phyloP scores from a whole-genome alignment of 192 early-diverging fungal genomes.

The Coemansia sp. region DNA sequence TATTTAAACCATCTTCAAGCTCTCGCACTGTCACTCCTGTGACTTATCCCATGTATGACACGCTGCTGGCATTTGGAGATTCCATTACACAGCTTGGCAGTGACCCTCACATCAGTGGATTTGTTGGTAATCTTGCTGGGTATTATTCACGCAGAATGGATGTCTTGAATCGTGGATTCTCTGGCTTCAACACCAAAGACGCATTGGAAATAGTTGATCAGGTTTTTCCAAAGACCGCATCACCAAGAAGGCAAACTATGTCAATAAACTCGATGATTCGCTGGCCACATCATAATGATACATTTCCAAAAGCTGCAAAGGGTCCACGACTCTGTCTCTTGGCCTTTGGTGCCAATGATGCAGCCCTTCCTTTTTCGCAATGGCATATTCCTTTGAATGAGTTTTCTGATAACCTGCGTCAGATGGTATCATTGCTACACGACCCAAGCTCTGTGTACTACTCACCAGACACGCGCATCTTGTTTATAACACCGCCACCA shows the following conservation, averaged over 20 bases:
- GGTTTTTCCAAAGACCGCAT: constrained; percentile 53
- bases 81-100: constrained; percentile 33
- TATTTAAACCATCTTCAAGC: too few species aligned
- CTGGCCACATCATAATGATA: background rate
- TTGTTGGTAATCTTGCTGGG: constrained; percentile 50
- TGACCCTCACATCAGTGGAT: constrained; percentile 46
- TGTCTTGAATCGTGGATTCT: constrained; percentile 75
- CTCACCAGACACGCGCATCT: constrained; percentile 59
- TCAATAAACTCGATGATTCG: background rate
- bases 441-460: constrained; percentile 56
- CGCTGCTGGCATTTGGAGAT: constrained; percentile 36
- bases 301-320: constrained; percentile 1
- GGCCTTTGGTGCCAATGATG: constrained; percentile 83
- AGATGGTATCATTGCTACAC: constrained; percentile 59
- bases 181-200: constrained; percentile 72
- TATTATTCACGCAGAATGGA: constrained; percentile 70
- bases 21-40: too few species aligned
- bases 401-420: constrained; percentile 61
- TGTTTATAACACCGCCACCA: constrained; percentile 71
- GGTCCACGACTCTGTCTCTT: constrained; percentile 34
- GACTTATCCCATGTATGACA: constrained; percentile 22
- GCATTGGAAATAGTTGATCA: constrained; percentile 57
- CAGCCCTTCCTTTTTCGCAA: constrained; percentile 47
- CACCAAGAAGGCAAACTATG: background rate
- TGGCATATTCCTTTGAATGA: constrained; percentile 63